Evolutionary conservation across 225 moss, liverwort and hornwort species (phyloP).

Genomic region (Anthoceros angustus): DNA sequence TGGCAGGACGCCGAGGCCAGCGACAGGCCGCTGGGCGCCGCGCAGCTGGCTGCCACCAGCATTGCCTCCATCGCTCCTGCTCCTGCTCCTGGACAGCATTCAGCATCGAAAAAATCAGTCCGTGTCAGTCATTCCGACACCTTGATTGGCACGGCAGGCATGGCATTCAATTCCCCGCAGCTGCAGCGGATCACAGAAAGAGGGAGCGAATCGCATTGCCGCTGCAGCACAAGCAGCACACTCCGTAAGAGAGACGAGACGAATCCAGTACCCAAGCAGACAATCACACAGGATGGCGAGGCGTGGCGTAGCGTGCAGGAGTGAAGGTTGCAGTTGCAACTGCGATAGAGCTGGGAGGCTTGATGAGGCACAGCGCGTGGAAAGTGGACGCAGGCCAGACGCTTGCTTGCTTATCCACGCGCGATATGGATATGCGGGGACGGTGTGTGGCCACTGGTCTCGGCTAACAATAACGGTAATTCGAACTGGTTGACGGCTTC

Average conservation of each 20-base stretch:
- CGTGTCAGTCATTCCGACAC: background rate
- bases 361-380: background rate
- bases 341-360: background rate
- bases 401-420: background rate
- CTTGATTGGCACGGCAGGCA: background rate
- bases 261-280: no score
- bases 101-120: background rate
- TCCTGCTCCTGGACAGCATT: background rate
- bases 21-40: background rate
- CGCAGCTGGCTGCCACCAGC: background rate
- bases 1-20: background rate
- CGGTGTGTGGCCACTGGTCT: background rate
- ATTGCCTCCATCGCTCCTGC: conserved; percentile 2
- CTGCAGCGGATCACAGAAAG: background rate
- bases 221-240: background rate
- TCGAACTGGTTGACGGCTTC: background rate
- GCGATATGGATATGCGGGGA: background rate
- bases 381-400: background rate
- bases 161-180: background rate
- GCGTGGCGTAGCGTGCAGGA: background rate
- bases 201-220: background rate
- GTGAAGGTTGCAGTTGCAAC: background rate
- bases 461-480: background rate
- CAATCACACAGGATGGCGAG: background rate
- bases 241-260: background rate